phyloP scores from a whole-genome alignment of 192 early-diverging fungal genomes.

The Coemansia sp. region DNA sequence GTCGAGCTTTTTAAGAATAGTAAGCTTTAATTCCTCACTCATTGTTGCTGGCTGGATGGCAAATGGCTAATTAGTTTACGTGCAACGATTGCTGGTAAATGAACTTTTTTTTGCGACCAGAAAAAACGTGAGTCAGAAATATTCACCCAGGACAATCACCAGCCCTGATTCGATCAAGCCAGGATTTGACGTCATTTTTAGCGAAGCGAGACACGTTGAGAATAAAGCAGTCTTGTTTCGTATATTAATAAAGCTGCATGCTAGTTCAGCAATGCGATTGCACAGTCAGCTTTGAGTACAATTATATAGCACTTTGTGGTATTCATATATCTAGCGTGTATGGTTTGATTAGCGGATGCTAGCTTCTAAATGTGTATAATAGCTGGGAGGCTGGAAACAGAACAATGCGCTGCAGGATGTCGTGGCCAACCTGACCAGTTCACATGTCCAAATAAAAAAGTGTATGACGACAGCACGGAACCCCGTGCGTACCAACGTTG shows the following conservation, averaged over 20 bases:
- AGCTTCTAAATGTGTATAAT: neutral
- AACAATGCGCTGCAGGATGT: neutral
- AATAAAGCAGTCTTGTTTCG: too few species aligned
- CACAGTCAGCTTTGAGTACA: neutral
- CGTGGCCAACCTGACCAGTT: neutral
- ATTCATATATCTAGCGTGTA: neutral
- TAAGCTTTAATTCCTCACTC: conserved; percentile 52
- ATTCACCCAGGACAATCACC: neutral
- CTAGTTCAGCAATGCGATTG: neutral
- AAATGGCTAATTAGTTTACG: neutral
- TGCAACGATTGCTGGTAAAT: too few species aligned
- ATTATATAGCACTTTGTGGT: neutral
- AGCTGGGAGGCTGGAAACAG: neutral
- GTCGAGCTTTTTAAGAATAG: conserved; percentile 61
- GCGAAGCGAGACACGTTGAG: neutral
- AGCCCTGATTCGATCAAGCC: neutral
- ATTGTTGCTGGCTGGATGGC: conserved; percentile 13
- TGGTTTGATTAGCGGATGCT: neutral
- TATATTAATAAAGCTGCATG: neutral
- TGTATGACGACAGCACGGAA: neutral
- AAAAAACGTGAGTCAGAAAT: neutral
- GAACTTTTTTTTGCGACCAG: too few species aligned
- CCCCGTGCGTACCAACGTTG: neutral
- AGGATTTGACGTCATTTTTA: neutral
- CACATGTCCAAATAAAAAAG: neutral